phyloP scores from a whole-genome alignment of 345 rosid species.

The Aethionema arabicum region DNA sequence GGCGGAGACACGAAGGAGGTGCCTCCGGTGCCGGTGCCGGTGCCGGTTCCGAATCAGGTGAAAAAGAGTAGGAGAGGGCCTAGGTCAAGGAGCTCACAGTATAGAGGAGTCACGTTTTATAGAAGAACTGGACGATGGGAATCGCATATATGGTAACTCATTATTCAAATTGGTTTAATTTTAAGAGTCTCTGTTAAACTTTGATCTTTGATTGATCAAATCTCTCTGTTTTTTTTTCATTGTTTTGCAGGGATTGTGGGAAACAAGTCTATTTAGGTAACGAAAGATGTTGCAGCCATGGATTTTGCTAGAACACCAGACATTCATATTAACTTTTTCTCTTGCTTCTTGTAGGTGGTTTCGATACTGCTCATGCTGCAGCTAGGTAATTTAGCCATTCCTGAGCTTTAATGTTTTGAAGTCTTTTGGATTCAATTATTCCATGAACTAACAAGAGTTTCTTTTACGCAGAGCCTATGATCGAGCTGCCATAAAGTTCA shows the following conservation, averaged over 20 bases:
- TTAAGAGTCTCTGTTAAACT: slow-evolving; percentile 20
- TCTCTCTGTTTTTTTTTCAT: not conserved
- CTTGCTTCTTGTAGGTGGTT: slow-evolving; percentile 65
- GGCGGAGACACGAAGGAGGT: slow-evolving; percentile 35
- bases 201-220: slow-evolving; percentile 3
- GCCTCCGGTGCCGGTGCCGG: slow-evolving; percentile 46
- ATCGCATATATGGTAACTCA: slow-evolving; percentile 81
- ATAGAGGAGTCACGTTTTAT: slow-evolving; percentile 92
- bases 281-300: slow-evolving; percentile 5
- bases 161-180: not conserved
- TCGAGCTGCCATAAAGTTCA: slow-evolving; percentile 93
- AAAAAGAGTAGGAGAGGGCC: slow-evolving; percentile 96
- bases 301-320: slow-evolving; percentile 3
- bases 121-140: slow-evolving; percentile 98
- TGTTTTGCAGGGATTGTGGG: slow-evolving; percentile 88
- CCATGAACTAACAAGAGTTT: not conserved
- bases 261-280: slow-evolving; percentile 95
- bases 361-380: slow-evolving; percentile 97
- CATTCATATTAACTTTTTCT: slow-evolving; percentile 16
- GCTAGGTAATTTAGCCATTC: slow-evolving; percentile 57
- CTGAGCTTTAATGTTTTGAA: not conserved
- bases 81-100: slow-evolving; percentile 94
- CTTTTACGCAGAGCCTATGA: slow-evolving; percentile 72
- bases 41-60: slow-evolving; percentile 44
- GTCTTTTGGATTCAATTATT: not conserved